Percentiles rank a stretch among this genome's conserved stretches.
Evolutionary conservation across 2,329 filamentous ascomycete genomes (phyloP).

Genomic region (Neoascochyta sp.): DNA sequence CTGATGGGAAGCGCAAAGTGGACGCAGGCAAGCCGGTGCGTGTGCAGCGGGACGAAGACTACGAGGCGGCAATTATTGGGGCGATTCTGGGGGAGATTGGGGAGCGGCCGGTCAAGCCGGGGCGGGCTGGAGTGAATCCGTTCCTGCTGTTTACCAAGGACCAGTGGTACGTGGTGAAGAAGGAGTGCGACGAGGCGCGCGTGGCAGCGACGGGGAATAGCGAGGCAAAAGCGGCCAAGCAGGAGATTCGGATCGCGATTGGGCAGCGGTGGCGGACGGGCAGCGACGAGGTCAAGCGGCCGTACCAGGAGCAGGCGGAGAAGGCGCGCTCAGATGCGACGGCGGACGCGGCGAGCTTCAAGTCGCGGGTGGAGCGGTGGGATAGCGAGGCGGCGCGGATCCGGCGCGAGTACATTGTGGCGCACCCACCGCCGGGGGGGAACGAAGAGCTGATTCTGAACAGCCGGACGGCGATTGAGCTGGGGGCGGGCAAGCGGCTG

Average conservation of each 20-base stretch:
- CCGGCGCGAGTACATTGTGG: constrained; percentile 42
- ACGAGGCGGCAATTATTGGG: constrained; percentile 56
- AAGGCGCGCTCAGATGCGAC: constrained; percentile 65
- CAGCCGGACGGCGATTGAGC: constrained; percentile 39
- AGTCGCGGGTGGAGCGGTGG: constrained; percentile 65
- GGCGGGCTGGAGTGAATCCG: constrained; percentile 73
- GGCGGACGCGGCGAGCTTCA: constrained; percentile 57
- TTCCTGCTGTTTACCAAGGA: constrained; percentile 87
- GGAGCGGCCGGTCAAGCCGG: constrained; percentile 68
- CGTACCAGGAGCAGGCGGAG: constrained; percentile 72
- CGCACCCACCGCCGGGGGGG: constrained; percentile 31
- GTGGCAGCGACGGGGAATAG: constrained; percentile 61
- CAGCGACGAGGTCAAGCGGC: constrained; percentile 64
- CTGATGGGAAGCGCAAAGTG: constrained; percentile 11
- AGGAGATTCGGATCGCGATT: constrained; percentile 78
- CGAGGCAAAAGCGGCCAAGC: constrained; percentile 61
- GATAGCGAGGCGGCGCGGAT: constrained; percentile 59
- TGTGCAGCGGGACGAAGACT: constrained; percentile 41
- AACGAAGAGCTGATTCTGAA: constrained; percentile 29
- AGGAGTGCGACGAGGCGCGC: constrained; percentile 65
- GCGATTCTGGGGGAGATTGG: constrained; percentile 63
- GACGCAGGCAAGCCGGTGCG: constrained; percentile 20
- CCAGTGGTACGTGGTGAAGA: constrained; percentile 59
- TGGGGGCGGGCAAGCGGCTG: constrained; percentile 34
- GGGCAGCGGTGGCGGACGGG: constrained; percentile 90